Conservation (phyloP, 2,329 filamentous ascomycete genomes). For the Coleophoma crateriformis region DNA sequence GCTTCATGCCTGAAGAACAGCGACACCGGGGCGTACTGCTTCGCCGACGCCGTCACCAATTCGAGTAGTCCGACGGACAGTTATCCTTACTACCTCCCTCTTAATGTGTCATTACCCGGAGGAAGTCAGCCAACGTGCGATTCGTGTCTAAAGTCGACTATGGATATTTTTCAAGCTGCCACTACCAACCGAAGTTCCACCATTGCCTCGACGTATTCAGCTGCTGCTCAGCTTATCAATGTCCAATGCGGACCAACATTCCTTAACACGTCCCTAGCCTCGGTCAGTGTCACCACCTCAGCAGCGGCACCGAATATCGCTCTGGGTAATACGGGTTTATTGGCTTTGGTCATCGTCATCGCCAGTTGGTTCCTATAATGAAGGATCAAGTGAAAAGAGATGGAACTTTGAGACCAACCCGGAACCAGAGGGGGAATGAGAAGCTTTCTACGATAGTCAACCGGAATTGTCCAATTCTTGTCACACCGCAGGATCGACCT, state of each 20-base stretch:
- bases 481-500: too few relatives aligned
- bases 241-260: slow-evolving; percentile 53
- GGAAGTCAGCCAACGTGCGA: slow-evolving; percentile 69
- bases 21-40: slow-evolving; percentile 66
- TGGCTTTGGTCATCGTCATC: slow-evolving; percentile 11
- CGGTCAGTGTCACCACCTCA: slow-evolving; percentile 11
- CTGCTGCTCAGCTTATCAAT: slow-evolving; percentile 70
- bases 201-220: slow-evolving; percentile 62
- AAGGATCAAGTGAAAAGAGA: too few relatives aligned
- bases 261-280: slow-evolving; percentile 49
- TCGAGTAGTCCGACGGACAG: slow-evolving; percentile 61
- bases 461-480: too few relatives aligned
- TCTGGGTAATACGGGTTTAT: slow-evolving; percentile 2
- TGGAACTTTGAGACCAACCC: too few relatives aligned
- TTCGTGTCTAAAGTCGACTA: slow-evolving; percentile 70
- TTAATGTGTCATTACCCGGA: slow-evolving; percentile 66
- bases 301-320: background rate
- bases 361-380: slow-evolving; percentile 8
- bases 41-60: slow-evolving; percentile 80
- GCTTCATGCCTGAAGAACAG: slow-evolving; percentile 74
- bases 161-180: slow-evolving; percentile 71
- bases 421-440: too few relatives aligned
- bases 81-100: slow-evolving; percentile 80
- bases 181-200: slow-evolving; percentile 60
- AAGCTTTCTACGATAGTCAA: too few relatives aligned